These are phyloP conservation scores for Mortierella sp. DNA, from an alignment of 371 early-diverging fungal species.

Conservation along the genomic window DNA sequence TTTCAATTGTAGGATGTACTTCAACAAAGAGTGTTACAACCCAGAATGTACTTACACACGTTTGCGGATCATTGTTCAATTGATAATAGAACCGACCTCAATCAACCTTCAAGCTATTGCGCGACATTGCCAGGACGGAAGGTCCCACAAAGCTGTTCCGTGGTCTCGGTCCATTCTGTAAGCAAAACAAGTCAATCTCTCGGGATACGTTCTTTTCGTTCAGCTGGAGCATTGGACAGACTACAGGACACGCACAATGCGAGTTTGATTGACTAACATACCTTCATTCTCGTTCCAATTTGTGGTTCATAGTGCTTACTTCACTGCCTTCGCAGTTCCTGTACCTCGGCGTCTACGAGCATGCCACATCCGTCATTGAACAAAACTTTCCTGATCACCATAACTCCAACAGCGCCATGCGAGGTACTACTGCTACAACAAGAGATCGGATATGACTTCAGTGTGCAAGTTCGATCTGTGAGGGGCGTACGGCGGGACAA, in stretches of 20 bases:
- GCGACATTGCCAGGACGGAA: conserved; percentile 57
- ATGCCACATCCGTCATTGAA: conserved; percentile 51
- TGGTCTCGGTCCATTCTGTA: conserved; percentile 54
- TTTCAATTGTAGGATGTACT: not conserved
- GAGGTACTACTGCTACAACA: conserved; percentile 21
- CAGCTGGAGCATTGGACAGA: too few species aligned
- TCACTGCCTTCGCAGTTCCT: conserved; percentile 53
- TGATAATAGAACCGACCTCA: conserved; percentile 40
- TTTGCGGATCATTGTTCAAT: not conserved
- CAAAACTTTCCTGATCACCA: conserved; percentile 46
- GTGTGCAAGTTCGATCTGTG: too few species aligned
- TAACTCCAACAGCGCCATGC: conserved; percentile 49
- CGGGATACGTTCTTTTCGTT: too few species aligned
- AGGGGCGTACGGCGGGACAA: not conserved
- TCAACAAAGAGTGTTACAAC: not conserved
- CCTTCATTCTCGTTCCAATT: not conserved
- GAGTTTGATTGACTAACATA: not conserved
- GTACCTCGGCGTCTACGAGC: conserved; percentile 57
- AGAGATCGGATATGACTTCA: not conserved
- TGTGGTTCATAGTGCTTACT: conserved; percentile 33
- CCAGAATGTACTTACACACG: not conserved
- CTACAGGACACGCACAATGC: not conserved
- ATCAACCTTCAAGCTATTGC: conserved; percentile 49
- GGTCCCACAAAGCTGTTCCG: conserved; percentile 55
- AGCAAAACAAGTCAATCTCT: not conserved